A percentile compares a stretch with the other conserved stretches of the same genome.
These are phyloP conservation scores for Kazachstania kunashirensis DNA, from an alignment of 805 yeast species.

Conservation along the genomic window DNA sequence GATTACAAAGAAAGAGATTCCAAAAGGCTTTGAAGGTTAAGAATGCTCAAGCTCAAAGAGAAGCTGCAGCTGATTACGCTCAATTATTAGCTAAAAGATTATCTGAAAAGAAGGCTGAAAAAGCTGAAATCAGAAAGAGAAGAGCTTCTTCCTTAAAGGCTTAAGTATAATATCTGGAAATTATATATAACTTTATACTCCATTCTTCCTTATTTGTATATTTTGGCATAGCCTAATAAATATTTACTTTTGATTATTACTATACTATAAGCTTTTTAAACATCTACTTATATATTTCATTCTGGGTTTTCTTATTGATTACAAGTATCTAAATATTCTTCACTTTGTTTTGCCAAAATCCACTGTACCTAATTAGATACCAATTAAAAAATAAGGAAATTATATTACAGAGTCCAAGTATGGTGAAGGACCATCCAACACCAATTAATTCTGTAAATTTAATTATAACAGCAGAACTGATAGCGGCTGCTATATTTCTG, in stretches of 20 bases:
- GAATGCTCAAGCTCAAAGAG: conserved; percentile 98
- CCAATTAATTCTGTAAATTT: conserved; percentile 33
- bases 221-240: conserved; percentile 11
- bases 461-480: conserved; percentile 39
- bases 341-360: conserved; percentile 12
- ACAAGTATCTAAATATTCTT: neutral
- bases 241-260: conserved; percentile 6
- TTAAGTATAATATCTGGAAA: conserved; percentile 32
- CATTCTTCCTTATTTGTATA: conserved; percentile 14
- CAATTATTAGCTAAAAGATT: conserved; percentile 96
- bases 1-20: conserved; percentile 98
- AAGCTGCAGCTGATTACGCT: conserved; percentile 99
- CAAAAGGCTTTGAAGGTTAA: conserved; percentile 85
- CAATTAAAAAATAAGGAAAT: conserved; percentile 17
- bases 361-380: conserved; percentile 15
- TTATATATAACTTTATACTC: conserved; percentile 9
- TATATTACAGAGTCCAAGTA: conserved; percentile 34
- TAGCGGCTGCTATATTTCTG: conserved; percentile 46
- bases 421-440: conserved; percentile 47
- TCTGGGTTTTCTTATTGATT: neutral
- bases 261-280: neutral
- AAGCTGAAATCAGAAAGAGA: conserved; percentile 98
- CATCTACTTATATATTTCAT: neutral
- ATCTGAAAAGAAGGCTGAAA: conserved; percentile 96
- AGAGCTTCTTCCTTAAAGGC: conserved; percentile 98